Evolutionary conservation across 768 basidiomycete genomes (phyloP).

Genomic region (Boletus pseudo-olivaceus): DNA sequence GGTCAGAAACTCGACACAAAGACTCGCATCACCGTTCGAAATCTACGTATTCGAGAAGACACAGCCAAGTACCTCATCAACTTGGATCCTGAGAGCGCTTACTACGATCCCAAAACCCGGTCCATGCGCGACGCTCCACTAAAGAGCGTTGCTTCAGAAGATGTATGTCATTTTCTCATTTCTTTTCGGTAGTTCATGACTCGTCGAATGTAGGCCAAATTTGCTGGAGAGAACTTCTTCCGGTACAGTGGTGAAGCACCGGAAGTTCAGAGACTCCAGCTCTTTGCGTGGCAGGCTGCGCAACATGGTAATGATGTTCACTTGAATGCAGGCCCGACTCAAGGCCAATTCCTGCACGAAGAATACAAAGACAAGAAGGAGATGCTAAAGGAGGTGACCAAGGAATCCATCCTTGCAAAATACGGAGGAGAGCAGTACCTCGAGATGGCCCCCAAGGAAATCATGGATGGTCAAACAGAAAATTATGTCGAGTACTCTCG

Average conservation of each 20-base stretch:
- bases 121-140: constrained; percentile 98
- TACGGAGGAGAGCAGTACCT: constrained; percentile 96
- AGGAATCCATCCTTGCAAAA: constrained; percentile 84
- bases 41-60: constrained; percentile 97
- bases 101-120: constrained; percentile 99
- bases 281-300: constrained; percentile 97
- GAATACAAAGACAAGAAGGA: constrained; percentile 94
- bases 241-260: constrained; percentile 90
- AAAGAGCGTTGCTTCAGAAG: constrained; percentile 75
- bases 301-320: constrained; percentile 93
- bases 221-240: constrained; percentile 96
- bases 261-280: constrained; percentile 86
- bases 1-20: constrained; percentile 98
- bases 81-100: constrained; percentile 90
- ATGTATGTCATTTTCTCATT: constrained; percentile 50
- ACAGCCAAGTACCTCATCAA: constrained; percentile 99
- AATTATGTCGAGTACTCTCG: constrained; percentile 97
- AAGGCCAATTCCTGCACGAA: constrained; percentile 86
- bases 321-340: constrained; percentile 93
- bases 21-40: constrained; percentile 96
- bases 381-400: constrained; percentile 80
- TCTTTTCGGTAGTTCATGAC: neutral
- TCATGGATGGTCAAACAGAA: constrained; percentile 94
- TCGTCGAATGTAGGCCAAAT: constrained; percentile 55
- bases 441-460: constrained; percentile 83